phyloP scores from a whole-genome alignment of 805 yeast species.

The Zygosaccharomyces siamensis region DNA sequence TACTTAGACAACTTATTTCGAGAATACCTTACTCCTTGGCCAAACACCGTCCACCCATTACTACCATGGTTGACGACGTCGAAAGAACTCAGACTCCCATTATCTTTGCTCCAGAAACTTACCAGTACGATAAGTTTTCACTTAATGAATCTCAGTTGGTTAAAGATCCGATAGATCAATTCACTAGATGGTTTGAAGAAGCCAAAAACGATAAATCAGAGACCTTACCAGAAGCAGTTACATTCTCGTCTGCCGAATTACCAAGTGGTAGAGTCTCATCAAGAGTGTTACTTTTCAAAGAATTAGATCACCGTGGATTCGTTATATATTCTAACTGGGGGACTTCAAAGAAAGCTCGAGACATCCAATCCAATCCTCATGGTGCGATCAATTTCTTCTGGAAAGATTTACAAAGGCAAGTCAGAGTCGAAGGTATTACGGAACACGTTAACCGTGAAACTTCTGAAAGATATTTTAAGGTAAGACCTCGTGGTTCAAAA shows the following conservation, averaged over 20 bases:
- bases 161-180: constrained; percentile 67
- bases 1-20: background rate
- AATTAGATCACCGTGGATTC: constrained; percentile 79
- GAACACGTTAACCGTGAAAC: constrained; percentile 71
- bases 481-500: constrained; percentile 89
- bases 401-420: constrained; percentile 87
- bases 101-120: constrained; percentile 77
- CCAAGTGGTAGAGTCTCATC: constrained; percentile 91
- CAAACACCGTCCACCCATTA: background rate
- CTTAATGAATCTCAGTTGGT: constrained; percentile 51
- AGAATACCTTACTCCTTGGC: background rate
- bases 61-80: constrained; percentile 19
- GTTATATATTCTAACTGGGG: constrained; percentile 90
- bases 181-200: constrained; percentile 78
- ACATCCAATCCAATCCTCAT: constrained; percentile 63
- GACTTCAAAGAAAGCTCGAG: constrained; percentile 73
- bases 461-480: constrained; percentile 69
- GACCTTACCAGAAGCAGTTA: constrained; percentile 74
- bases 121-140: constrained; percentile 72
- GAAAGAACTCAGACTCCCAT: constrained; percentile 31
- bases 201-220: constrained; percentile 54
- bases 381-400: constrained; percentile 89
- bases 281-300: constrained; percentile 81
- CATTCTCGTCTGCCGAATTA: constrained; percentile 79
- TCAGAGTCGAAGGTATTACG: constrained; percentile 82